phyloP scores from a whole-genome alignment of 768 basidiomycete species.

The Nevesoporus exiguus region DNA sequence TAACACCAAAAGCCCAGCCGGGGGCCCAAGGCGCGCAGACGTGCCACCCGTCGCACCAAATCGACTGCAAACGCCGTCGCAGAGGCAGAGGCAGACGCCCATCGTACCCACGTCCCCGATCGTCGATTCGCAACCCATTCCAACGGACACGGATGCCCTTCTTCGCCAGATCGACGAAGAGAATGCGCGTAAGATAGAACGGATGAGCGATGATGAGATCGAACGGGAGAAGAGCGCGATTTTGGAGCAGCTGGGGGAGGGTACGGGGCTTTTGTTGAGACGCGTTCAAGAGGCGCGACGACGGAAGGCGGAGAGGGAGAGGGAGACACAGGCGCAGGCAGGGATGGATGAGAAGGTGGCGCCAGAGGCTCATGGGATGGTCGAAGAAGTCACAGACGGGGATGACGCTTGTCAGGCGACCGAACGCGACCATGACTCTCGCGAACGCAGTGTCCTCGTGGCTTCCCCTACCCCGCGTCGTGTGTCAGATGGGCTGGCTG shows the following conservation, averaged over 20 bases:
- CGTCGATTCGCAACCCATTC: constrained; percentile 15
- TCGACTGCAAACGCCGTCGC: too few relatives aligned
- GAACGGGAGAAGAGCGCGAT: constrained; percentile 64
- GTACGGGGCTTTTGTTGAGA: constrained; percentile 58
- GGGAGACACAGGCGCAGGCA: background rate
- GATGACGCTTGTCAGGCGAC: background rate
- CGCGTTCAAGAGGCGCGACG: constrained; percentile 21
- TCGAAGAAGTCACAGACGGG: background rate
- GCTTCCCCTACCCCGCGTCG: constrained; percentile 13
- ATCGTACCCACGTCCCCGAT: background rate
- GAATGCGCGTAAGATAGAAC: constrained; percentile 57
- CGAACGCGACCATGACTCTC: background rate
- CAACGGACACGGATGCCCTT: constrained; percentile 40
- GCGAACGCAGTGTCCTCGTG: background rate
- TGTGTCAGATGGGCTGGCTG: constrained; percentile 9
- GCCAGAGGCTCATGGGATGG: background rate
- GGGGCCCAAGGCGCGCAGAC: constrained; percentile 1
- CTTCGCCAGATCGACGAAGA: constrained; percentile 59
- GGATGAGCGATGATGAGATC: constrained; percentile 70
- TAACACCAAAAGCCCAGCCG: constrained; percentile 1
- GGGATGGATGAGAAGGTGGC: background rate
- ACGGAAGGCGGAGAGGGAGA: constrained; percentile 11
- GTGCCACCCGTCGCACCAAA: constrained; percentile 1
- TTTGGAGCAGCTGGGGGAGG: constrained; percentile 66
- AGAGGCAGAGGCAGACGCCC: background rate